These are phyloP conservation scores for Aspergillus ostianus DNA, from an alignment of 495 filamentous ascomycete genomes.

Conservation along the genomic window DNA sequence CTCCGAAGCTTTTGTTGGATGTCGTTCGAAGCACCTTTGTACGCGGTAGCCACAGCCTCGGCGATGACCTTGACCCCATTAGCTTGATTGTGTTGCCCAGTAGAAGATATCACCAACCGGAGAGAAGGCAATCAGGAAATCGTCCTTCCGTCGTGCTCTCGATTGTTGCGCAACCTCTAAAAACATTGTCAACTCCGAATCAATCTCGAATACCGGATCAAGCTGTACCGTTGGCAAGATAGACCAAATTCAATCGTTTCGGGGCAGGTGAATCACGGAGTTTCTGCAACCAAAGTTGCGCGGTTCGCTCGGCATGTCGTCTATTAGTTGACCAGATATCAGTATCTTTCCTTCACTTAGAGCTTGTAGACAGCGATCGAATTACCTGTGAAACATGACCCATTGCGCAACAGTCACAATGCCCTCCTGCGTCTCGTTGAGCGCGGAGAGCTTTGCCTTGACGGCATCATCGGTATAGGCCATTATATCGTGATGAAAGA, in stretches of 20 bases:
- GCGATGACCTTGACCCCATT: slow-evolving; percentile 62
- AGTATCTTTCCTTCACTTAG: slow-evolving; percentile 19
- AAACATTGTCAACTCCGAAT: slow-evolving; percentile 21
- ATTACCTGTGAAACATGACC: slow-evolving; percentile 98
- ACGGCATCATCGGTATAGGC: slow-evolving; percentile 93
- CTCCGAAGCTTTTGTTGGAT: slow-evolving; percentile 83
- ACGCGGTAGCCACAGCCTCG: slow-evolving; percentile 79
- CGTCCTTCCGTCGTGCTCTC: slow-evolving; percentile 82
- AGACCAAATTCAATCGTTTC: slow-evolving; percentile 88
- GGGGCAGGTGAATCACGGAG: slow-evolving; percentile 78
- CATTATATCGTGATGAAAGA: slow-evolving; percentile 52
- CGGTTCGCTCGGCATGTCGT: slow-evolving; percentile 84
- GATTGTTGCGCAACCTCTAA: slow-evolving; percentile 94
- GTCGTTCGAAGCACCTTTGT: slow-evolving; percentile 79
- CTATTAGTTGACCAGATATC: slow-evolving; percentile 43
- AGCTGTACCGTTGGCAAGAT: slow-evolving; percentile 84
- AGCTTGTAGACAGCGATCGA: slow-evolving; percentile 8
- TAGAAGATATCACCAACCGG: slow-evolving; percentile 49
- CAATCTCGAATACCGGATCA: not conserved
- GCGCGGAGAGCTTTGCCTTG: slow-evolving; percentile 84
- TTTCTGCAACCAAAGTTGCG: slow-evolving; percentile 82
- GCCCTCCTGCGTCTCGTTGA: slow-evolving; percentile 95
- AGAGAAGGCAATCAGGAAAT: slow-evolving; percentile 88
- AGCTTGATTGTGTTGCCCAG: slow-evolving; percentile 12
- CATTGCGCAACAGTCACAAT: slow-evolving; percentile 96